These are phyloP conservation scores for Beauveria pseudobassiana DNA, from an alignment of 2,329 filamentous ascomycete species.

Conservation along the genomic window DNA sequence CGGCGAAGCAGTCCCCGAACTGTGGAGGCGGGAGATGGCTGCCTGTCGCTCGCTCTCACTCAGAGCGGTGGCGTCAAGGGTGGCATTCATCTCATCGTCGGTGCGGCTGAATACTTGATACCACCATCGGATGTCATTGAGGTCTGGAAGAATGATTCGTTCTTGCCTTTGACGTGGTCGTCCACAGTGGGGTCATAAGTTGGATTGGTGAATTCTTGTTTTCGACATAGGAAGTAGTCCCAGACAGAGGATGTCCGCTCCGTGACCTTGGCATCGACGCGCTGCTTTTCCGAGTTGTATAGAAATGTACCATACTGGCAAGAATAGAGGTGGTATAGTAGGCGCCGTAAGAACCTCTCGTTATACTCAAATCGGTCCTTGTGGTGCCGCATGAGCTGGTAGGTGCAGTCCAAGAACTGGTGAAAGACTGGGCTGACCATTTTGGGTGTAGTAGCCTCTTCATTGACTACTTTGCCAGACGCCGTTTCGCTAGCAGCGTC, in stretches of 20 bases:
- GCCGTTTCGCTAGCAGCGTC: slow-evolving; percentile 39
- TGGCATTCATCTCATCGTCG: slow-evolving; percentile 87
- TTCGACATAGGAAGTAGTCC: slow-evolving; percentile 86
- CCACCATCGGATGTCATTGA: slow-evolving; percentile 88
- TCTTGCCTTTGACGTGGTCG: slow-evolving; percentile 71
- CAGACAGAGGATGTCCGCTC: slow-evolving; percentile 81
- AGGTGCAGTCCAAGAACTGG: slow-evolving; percentile 91
- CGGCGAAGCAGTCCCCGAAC: slow-evolving; percentile 20
- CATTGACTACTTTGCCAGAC: slow-evolving; percentile 35
- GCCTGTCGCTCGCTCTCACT: slow-evolving; percentile 36
- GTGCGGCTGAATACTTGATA: slow-evolving; percentile 76
- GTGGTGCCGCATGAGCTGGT: slow-evolving; percentile 79
- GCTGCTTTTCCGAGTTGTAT: slow-evolving; percentile 89
- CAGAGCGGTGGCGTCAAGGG: slow-evolving; percentile 46
- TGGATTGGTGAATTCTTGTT: slow-evolving; percentile 73
- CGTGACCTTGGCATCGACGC: slow-evolving; percentile 59
- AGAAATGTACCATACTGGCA: slow-evolving; percentile 97
- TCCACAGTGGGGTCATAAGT: slow-evolving; percentile 69
- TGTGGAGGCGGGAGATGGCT: slow-evolving; percentile 28
- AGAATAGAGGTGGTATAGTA: slow-evolving; percentile 90
- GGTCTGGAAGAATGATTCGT: slow-evolving; percentile 71
- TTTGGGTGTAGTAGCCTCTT: slow-evolving; percentile 69
- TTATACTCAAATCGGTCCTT: slow-evolving; percentile 93
- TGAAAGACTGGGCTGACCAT: slow-evolving; percentile 96
- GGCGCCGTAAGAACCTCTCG: slow-evolving; percentile 79